Evolutionary conservation across 805 yeast species (phyloP).

Genomic region (Spathaspora gorwiae): DNA sequence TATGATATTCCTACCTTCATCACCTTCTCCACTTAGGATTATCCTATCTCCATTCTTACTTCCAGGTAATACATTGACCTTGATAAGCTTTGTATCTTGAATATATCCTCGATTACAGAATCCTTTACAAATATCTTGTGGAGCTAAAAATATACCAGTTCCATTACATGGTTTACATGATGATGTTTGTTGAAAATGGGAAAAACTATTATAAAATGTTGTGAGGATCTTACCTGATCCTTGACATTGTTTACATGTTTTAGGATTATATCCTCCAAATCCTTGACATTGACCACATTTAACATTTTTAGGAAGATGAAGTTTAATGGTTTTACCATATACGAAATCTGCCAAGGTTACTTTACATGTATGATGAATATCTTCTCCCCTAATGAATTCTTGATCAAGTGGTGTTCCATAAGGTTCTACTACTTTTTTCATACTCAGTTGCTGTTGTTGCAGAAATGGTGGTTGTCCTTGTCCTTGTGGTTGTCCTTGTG

Average conservation of each 20-base stretch:
- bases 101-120: slow-evolving; percentile 40
- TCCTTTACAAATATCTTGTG: slow-evolving; percentile 17
- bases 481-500: background rate
- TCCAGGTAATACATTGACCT: slow-evolving; percentile 55
- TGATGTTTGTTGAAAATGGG: slow-evolving; percentile 32
- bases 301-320: slow-evolving; percentile 49
- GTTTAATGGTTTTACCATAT: slow-evolving; percentile 51
- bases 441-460: slow-evolving; percentile 1
- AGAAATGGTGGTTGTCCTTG: background rate
- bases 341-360: slow-evolving; percentile 55
- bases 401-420: slow-evolving; percentile 9
- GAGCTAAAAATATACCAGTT: slow-evolving; percentile 22
- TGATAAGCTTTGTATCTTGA: slow-evolving; percentile 46
- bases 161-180: slow-evolving; percentile 34
- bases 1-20: slow-evolving; percentile 52
- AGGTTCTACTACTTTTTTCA: slow-evolving; percentile 19
- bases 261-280: slow-evolving; percentile 42
- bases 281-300: slow-evolving; percentile 51
- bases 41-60: slow-evolving; percentile 48
- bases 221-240: slow-evolving; percentile 48
- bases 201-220: slow-evolving; percentile 37
- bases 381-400: slow-evolving; percentile 39
- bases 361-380: slow-evolving; percentile 52
- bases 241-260: slow-evolving; percentile 32
- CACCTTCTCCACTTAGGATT: slow-evolving; percentile 56